Base-by-base conservation (phyloP, 768 basidiomycete species). In the Mycena venus region DNA sequence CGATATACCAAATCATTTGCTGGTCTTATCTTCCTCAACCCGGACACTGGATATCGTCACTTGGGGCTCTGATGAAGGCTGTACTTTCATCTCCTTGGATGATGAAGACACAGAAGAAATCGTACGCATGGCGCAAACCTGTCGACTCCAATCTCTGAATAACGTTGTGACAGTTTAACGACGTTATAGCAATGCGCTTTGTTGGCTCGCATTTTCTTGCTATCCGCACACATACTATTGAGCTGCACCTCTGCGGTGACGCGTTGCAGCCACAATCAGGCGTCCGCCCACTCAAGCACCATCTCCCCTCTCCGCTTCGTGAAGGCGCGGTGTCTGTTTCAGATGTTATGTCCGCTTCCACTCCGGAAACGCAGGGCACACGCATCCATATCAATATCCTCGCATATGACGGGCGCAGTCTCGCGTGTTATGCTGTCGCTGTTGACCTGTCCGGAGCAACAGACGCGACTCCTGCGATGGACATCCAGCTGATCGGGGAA, bases 191-290 rank as follows among this genome's bases (percentile, higher is more conserved):
- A 11, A 72, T 89, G 21, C 84, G 82, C 21, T 84, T 91, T 47
- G 83, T 89, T 44, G 90, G 88, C 3, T 82, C 84, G 0, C 88
- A 89, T 65, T 76, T 92, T n/a, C 80, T 92, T 29, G 84, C 89
- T 27, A 86, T 92, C 77, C 90, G 87, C 69, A 82, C 86, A 0
- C 88, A 87, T 7, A 86, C 90, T 0, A 75, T 93, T 27, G 90
- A 91, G 70, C 80, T 90, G 3, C 84, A 86, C 72, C 80, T 85
- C 0, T 75, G 85, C 31, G 34, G 63, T 64, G 55, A 77, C 70
- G 66, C 60, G 25, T 27, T 59, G 15, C 70, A 55, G 32, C 68
- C 68, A 14, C 29, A 71, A 64, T 10, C 64, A 81, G 5, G 79
- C 80, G 67, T 75, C 83, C 62, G 53, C 67, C 34, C 81, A 80